Evolutionary conservation across 495 filamentous ascomycete species (phyloP).

Genomic region (Darksidea phi): DNA sequence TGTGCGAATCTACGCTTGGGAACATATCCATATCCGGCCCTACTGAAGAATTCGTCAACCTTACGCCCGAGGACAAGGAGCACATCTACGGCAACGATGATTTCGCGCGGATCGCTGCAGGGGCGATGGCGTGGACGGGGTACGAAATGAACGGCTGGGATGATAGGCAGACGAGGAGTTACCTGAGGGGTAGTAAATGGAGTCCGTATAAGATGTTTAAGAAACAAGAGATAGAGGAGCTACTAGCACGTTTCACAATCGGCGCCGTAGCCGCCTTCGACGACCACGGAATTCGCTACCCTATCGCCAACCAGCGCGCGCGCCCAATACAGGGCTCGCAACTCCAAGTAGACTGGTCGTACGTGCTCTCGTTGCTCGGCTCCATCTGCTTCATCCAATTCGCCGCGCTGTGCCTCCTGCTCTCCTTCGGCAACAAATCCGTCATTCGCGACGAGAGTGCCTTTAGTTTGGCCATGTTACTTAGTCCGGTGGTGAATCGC

Average conservation of each 20-base stretch:
- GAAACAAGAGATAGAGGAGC: constrained; percentile 18
- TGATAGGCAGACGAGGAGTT: constrained; percentile 10
- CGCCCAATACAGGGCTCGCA: constrained; percentile 24
- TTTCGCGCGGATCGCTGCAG: constrained; percentile 28
- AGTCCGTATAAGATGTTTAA: constrained; percentile 17
- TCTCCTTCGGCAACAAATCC: constrained; percentile 29
- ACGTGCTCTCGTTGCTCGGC: constrained; percentile 20
- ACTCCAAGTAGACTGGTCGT: constrained; percentile 31
- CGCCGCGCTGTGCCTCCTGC: constrained; percentile 21
- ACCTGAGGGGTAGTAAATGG: constrained; percentile 26
- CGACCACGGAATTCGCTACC: constrained; percentile 28
- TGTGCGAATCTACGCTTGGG: constrained; percentile 26
- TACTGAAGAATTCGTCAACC: constrained; percentile 17
- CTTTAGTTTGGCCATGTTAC: constrained; percentile 31
- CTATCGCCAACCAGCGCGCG: constrained; percentile 18
- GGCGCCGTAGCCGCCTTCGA: constrained; percentile 30
- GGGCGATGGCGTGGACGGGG: constrained; percentile 33
- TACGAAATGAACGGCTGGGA: constrained; percentile 8
- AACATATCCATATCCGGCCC: constrained; percentile 8
- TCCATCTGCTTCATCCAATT: constrained; percentile 30
- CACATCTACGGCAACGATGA: constrained; percentile 31
- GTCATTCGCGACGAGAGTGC: constrained; percentile 34
- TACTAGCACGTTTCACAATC: constrained; percentile 29
- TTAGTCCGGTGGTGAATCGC: constrained; percentile 27
- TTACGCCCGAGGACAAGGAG: constrained; percentile 11